A percentile compares a stretch with the other conserved stretches of the same genome.
Evolutionary conservation across 768 basidiomycete species (phyloP).

Genomic region (Candolleomyces eurysporus): DNA sequence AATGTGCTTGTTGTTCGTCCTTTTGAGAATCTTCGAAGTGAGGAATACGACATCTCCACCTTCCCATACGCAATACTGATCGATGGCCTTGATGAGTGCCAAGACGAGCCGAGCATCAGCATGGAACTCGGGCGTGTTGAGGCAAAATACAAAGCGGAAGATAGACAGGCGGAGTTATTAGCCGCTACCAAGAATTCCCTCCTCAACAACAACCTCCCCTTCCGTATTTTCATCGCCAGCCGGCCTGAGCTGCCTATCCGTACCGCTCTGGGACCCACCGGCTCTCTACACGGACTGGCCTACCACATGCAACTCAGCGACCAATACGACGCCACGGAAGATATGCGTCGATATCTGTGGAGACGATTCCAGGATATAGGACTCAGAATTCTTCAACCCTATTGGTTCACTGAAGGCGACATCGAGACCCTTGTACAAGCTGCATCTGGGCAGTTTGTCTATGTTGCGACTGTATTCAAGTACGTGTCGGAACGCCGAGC

Average conservation of each 20-base stretch:
- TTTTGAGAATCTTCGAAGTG: too few species aligned
- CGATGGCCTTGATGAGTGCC: too few species aligned
- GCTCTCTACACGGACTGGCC: background rate
- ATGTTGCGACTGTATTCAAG: background rate
- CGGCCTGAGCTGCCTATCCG: background rate
- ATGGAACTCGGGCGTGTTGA: too few species aligned
- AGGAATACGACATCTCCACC: too few species aligned
- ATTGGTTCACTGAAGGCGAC: background rate
- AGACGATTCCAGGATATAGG: background rate
- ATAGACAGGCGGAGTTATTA: background rate
- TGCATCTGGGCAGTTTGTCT: slow-evolving; percentile 6
- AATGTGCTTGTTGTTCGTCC: too few species aligned
- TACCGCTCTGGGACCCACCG: background rate
- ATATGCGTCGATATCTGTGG: background rate
- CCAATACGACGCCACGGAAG: background rate
- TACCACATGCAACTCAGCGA: background rate
- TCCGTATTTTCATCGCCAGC: slow-evolving; percentile 3
- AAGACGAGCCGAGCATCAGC: too few species aligned
- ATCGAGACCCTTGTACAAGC: background rate
- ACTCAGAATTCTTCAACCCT: background rate
- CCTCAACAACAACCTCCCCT: background rate
- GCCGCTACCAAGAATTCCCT: background rate
- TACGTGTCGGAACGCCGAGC: background rate
- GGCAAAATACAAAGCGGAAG: too few species aligned
- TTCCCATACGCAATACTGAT: too few species aligned